These are phyloP conservation scores for Nannochloropsis oceanica DNA, from an alignment of 108 stramenopile genomes.

Conservation along the genomic window DNA sequence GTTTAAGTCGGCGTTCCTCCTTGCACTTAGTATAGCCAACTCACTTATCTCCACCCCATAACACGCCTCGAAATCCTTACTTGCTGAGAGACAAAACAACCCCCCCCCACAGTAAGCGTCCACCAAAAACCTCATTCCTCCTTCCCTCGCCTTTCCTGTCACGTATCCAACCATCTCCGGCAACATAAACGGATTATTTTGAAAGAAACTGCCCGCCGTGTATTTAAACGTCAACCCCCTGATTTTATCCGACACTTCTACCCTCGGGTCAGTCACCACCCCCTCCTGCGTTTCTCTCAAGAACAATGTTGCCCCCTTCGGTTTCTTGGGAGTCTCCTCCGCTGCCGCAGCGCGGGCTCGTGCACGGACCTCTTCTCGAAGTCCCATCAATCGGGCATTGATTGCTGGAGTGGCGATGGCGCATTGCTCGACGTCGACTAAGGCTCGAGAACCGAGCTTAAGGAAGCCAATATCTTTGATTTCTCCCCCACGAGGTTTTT, in stretches of 20 bases:
- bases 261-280: conserved; percentile 65
- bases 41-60: conserved; percentile 87
- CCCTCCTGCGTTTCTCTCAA: conserved; percentile 52
- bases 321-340: conserved; percentile 40
- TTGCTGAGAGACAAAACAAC: conserved; percentile 63
- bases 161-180: conserved; percentile 80
- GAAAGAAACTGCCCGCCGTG: conserved; percentile 91
- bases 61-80: conserved; percentile 54
- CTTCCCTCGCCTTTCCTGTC: conserved; percentile 35
- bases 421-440: conserved; percentile 78
- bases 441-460: conserved; percentile 41
- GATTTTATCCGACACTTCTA: conserved; percentile 35
- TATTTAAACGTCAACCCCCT: conserved; percentile 25
- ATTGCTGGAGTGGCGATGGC: conserved; percentile 81
- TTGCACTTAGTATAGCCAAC: conserved; percentile 64
- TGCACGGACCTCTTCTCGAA: conserved; percentile 41
- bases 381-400: conserved; percentile 50
- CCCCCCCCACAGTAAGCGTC: conserved; percentile 94
- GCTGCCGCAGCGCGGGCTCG: conserved; percentile 24
- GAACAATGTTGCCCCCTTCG: conserved; percentile 63
- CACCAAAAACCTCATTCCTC: conserved; percentile 52
- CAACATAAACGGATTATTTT: conserved; percentile 84
- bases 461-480: conserved; percentile 15
- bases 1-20: conserved; percentile 60
- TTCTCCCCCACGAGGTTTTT: conserved; percentile 45